Percentiles rank a stretch among this genome's conserved stretches.
phyloP scores from a whole-genome alignment of 441 rosid genomes.

The Gossypium schwendimanii region DNA sequence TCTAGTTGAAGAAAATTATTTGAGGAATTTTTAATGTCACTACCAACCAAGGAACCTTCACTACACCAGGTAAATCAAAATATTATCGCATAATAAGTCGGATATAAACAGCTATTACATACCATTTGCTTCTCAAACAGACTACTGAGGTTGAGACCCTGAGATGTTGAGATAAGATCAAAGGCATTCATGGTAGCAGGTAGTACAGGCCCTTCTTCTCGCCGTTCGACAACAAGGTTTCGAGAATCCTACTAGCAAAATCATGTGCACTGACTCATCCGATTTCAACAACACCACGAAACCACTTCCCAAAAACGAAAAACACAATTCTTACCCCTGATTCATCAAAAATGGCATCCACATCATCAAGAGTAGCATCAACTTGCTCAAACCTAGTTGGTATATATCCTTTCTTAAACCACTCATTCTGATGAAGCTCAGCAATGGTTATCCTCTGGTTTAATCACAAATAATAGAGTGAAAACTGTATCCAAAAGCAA shows the following conservation, averaged over 20 bases:
- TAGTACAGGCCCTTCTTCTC: conserved; percentile 51
- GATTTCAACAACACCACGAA: background rate
- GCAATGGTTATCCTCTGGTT: conserved; percentile 78
- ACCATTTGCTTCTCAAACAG: conserved; percentile 98
- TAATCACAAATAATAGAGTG: conserved; percentile 20
- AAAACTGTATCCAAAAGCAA: background rate
- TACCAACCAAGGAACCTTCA: background rate
- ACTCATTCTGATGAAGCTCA: conserved; percentile 81
- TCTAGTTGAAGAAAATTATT: background rate
- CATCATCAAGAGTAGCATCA: conserved; percentile 66
- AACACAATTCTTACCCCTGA: conserved; percentile 49
- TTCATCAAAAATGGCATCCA: conserved; percentile 77
- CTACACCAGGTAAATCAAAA: background rate
- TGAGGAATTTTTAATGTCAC: background rate
- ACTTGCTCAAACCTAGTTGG: conserved; percentile 77
- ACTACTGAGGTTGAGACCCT: conserved; percentile 84
- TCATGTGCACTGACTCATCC: conserved; percentile 13
- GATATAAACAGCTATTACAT: conserved; percentile 10
- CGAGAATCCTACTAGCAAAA: conserved; percentile 41
- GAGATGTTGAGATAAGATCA: conserved; percentile 94
- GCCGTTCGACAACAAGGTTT: conserved; percentile 88
- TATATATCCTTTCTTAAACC: conserved; percentile 96
- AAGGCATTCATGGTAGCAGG: conserved; percentile 96
- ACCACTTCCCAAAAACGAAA: background rate
- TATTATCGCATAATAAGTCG: background rate